Conservation (phyloP, 441 rosid genomes). For the Pelargonium myrrhifolium region DNA sequence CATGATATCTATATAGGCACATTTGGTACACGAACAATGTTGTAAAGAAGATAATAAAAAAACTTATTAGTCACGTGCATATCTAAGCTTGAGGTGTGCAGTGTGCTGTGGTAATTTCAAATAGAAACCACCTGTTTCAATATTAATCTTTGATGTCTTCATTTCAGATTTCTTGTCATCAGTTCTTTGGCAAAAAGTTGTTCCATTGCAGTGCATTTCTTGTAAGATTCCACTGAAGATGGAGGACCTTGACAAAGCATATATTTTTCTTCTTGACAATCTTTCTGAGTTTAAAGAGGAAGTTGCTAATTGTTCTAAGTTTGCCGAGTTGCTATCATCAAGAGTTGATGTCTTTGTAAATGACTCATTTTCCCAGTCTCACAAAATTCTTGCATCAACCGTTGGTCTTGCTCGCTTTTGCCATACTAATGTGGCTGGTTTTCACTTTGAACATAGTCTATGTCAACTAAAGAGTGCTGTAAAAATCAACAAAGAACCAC, state of each 20-base stretch:
- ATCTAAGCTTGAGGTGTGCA: conserved; percentile 10
- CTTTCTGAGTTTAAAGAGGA: conserved; percentile 54
- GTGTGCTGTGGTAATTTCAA: background rate
- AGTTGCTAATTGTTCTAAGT: conserved; percentile 45
- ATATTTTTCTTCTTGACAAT: conserved; percentile 46
- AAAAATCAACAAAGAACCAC: conserved; percentile 37
- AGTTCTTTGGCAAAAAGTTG: conserved; percentile 40
- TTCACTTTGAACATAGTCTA: conserved; percentile 51
- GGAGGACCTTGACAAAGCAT: conserved; percentile 30
- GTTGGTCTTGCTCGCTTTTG: conserved; percentile 53
- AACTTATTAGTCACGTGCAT: background rate
- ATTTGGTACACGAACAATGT: background rate
- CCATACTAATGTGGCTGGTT: conserved; percentile 51
- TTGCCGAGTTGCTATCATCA: conserved; percentile 42
- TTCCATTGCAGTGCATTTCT: conserved; percentile 26
- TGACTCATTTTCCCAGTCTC: conserved; percentile 53
- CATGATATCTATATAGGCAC: background rate
- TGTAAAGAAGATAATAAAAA: background rate
- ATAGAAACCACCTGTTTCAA: conserved; percentile 6
- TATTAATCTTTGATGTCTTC: conserved; percentile 17
- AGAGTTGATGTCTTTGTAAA: conserved; percentile 65
- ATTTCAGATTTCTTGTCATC: conserved; percentile 46
- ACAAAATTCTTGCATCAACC: conserved; percentile 63
- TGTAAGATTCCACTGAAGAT: conserved; percentile 22
- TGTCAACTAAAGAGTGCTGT: conserved; percentile 32